Evolutionary conservation across 176 grass and related monocot species (phyloP).

Genomic region (Hyparrhenia diplandra): DNA sequence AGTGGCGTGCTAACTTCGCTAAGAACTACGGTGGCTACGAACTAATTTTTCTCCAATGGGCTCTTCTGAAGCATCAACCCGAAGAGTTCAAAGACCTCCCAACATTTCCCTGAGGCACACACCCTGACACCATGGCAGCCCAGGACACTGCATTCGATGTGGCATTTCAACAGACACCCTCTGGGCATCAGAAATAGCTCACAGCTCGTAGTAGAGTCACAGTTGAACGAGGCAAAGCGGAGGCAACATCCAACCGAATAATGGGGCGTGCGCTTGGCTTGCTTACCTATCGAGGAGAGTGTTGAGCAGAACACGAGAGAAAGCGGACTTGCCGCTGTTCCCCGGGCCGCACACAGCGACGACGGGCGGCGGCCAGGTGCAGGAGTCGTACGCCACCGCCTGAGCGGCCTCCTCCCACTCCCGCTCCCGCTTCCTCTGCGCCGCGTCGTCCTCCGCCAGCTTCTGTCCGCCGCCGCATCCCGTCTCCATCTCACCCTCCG

Average conservation of each 20-base stretch:
- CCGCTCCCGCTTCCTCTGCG: neutral
- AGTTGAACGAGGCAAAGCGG: neutral
- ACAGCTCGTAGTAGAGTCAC: conserved; percentile 29
- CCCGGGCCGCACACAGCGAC: conserved; percentile 57
- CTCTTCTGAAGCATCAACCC: conserved; percentile 44
- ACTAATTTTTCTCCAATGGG: conserved; percentile 41
- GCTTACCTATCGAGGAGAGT: conserved; percentile 52
- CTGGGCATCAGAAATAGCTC: conserved; percentile 39
- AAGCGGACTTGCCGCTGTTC: conserved; percentile 71
- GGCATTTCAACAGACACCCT: conserved; percentile 58
- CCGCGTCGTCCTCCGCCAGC: neutral
- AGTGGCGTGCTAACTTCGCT: no score
- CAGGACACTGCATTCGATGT: conserved; percentile 43
- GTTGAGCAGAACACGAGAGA: conserved; percentile 68
- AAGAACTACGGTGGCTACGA: conserved; percentile 1
- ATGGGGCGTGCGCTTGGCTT: neutral
- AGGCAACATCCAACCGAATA: neutral
- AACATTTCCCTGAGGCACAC: conserved; percentile 33
- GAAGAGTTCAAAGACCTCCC: conserved; percentile 49
- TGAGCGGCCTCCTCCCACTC: conserved; percentile 54
- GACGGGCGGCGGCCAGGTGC: conserved; percentile 58
- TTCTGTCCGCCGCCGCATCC: neutral
- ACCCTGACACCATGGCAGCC: conserved; percentile 55
- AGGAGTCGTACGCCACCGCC: conserved; percentile 63
- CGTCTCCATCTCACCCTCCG: neutral